Evolutionary conservation across 805 yeast species (phyloP), one percentile per base, ranked within the genome.

Genomic region (Suhomyces xylopsoci): DNA sequence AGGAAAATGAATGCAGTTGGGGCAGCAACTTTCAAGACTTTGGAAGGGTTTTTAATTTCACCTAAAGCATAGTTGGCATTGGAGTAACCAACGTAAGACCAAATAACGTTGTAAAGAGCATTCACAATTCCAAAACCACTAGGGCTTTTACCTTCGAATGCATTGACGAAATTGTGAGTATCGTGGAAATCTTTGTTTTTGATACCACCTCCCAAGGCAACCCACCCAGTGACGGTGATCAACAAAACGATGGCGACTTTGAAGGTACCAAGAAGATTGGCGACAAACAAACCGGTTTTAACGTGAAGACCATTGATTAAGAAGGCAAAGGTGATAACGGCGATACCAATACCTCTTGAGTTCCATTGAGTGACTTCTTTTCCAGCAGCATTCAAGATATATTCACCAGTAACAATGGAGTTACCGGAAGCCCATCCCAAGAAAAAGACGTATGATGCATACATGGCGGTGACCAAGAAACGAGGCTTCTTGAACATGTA

Each of bases 391-490:
- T 80, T 81, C 54, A 88, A 74, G 55, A 89, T 77, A 70, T 87
- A 88, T 63, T 85, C 87, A 28, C 96, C 96, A 57, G 87, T 87
- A 34, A 87, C 89, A 48, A 87, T 82, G 19, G 92, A 85, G 67
- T 88, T 87, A 67, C 92, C 89, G 9, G 94, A 84, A 20, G 96
- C 92, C 90, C 92, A 89, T 36, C 94, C 94, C 47, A 89, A 73
- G 61, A 87, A 79, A 62, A 89, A 83, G 15, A 84, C 83, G 62
- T 87, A 86, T 2, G 91, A 74, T 0, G 90, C 91, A 60, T 75
- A 75, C 78, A 73, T 74, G 54, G 76, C 81, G 25, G 88, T 84
- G 45, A 85, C 79, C 54, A 89, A 74, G 63, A 85, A 87, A 64
- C 74, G 79, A 42, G 96, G 96, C 59, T 80, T 82, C 48, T 76